These are phyloP conservation scores for Penicillium pancosmium DNA, from an alignment of 495 filamentous ascomycete genomes.

Conservation along the genomic window DNA sequence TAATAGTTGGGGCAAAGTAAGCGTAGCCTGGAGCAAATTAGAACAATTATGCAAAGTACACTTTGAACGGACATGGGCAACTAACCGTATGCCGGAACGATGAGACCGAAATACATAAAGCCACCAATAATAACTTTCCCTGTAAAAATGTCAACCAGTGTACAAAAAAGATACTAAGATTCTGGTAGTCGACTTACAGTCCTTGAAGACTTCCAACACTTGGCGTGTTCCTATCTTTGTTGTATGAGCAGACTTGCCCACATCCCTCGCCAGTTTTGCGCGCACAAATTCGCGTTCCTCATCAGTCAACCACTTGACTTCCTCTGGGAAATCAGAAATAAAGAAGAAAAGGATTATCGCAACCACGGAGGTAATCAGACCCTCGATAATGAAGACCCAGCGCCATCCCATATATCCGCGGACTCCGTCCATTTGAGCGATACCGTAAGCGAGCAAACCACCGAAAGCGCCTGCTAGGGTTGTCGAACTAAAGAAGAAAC, in stretches of 20 bases:
- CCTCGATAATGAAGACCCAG: constrained; percentile 79
- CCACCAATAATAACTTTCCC: constrained; percentile 74
- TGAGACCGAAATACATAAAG: constrained; percentile 81
- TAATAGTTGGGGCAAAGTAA: constrained; percentile 80
- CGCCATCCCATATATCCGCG: constrained; percentile 80
- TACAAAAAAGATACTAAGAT: neutral
- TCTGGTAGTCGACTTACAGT: constrained; percentile 51
- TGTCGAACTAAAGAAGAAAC: constrained; percentile 86
- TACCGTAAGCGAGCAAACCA: constrained; percentile 77
- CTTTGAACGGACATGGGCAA: constrained; percentile 9
- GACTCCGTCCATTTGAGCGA: constrained; percentile 72
- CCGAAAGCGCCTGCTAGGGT: constrained; percentile 86
- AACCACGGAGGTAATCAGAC: constrained; percentile 71
- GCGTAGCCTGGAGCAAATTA: constrained; percentile 51
- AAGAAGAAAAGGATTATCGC: constrained; percentile 75
- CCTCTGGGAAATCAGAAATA: constrained; percentile 74
- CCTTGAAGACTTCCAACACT: constrained; percentile 71
- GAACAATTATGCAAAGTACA: neutral
- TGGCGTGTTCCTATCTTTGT: constrained; percentile 64
- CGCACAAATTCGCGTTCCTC: constrained; percentile 78
- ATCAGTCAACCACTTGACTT: constrained; percentile 62
- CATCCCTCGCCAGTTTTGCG: constrained; percentile 74
- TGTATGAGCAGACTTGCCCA: constrained; percentile 72
- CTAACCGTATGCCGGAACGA: constrained; percentile 82
- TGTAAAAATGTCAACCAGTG: constrained; percentile 20